Percentiles rank a stretch among this genome's conserved stretches.
These are phyloP conservation scores for Lycium barbarum DNA, from an alignment of 257 asterid genomes.

Conservation along the genomic window DNA sequence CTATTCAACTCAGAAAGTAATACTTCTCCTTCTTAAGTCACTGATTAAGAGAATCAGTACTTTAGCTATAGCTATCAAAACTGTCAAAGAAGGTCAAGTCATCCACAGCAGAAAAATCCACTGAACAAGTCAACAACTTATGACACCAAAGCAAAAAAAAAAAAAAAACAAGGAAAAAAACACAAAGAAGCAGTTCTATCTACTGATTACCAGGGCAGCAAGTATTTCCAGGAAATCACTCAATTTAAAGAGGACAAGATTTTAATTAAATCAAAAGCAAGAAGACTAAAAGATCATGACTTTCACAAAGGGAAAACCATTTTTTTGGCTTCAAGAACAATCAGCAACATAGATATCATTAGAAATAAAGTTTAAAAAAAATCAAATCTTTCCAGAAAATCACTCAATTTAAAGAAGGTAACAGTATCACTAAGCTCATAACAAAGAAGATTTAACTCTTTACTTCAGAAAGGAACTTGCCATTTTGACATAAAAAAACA, in stretches of 20 bases:
- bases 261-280: not conserved
- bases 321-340: not conserved
- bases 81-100: conserved; percentile 17
- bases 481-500: not conserved
- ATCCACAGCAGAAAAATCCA: not conserved
- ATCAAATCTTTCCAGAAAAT: not conserved
- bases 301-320: not conserved
- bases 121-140: conserved; percentile 15
- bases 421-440: not conserved
- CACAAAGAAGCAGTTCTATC: not conserved
- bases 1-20: conserved; percentile 21
- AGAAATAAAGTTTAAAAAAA: not conserved
- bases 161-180: not conserved
- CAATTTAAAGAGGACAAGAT: conserved; percentile 4
- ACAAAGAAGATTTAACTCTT: not conserved
- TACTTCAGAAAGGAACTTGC: no score
- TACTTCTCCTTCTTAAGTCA: not conserved
- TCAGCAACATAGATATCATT: not conserved
- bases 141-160: not conserved
- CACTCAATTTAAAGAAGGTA: not conserved
- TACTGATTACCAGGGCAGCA: conserved; percentile 1
- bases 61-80: not conserved
- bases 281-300: not conserved
- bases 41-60: not conserved
- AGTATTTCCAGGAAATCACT: not conserved